Conservation (phyloP, 2,329 filamentous ascomycete genomes). For the Stemphylium lycopersici region DNA sequence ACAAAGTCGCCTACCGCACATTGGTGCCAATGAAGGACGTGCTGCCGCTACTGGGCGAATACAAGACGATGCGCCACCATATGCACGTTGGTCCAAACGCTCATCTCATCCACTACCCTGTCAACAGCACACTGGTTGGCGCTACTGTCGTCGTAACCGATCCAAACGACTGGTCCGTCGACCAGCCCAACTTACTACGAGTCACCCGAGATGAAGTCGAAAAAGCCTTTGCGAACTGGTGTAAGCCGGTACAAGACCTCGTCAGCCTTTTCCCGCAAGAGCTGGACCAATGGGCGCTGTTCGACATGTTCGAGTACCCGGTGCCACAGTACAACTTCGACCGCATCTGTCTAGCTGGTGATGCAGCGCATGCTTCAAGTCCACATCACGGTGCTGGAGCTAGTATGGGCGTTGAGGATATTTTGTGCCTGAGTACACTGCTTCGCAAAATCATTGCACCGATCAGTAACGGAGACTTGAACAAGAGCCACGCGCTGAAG, state of each 20-base stretch:
- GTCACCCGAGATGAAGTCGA: conserved; percentile 12
- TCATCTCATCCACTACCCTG: conserved; percentile 22
- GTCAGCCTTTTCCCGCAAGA: conserved; percentile 13
- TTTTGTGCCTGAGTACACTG: conserved; percentile 31
- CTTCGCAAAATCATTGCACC: conserved; percentile 4
- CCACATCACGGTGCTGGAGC: conserved; percentile 30
- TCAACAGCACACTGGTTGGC: conserved; percentile 19
- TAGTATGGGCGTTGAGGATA: conserved; percentile 31
- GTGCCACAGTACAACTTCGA: conserved; percentile 16
- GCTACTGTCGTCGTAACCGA: conserved; percentile 22
- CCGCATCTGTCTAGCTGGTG: conserved; percentile 23
- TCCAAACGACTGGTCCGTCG: conserved; percentile 15
- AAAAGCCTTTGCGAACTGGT: conserved; percentile 6
- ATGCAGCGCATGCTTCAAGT: conserved; percentile 25
- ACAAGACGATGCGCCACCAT: conserved; percentile 21
- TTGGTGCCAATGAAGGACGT: conserved; percentile 44
- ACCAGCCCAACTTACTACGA: conserved; percentile 3
- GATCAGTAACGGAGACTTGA: too few relatives aligned
- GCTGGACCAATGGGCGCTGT: conserved; percentile 21
- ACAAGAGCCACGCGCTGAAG: too few relatives aligned
- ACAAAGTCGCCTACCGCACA: conserved; percentile 25
- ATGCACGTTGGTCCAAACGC: conserved; percentile 25
- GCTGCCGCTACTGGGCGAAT: conserved; percentile 36
- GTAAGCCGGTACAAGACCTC: conserved; percentile 9
- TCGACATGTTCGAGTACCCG: conserved; percentile 20